phyloP scores from a whole-genome alignment of 2,329 filamentous ascomycete species.

The Setomelanomma holmii region DNA sequence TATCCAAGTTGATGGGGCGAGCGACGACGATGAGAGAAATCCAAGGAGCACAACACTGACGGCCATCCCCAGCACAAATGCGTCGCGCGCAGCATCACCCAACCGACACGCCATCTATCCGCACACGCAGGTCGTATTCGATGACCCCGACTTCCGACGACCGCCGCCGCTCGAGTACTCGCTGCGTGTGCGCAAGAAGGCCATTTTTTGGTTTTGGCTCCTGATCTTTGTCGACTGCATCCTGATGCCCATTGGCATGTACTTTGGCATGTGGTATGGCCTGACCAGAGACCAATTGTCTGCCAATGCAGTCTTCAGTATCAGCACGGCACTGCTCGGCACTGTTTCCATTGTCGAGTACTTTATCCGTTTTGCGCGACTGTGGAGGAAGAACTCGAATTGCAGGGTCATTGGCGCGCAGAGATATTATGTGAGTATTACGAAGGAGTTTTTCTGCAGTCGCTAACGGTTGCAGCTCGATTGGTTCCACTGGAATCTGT shows the following conservation, averaged over 20 bases:
- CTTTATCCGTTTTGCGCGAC: constrained; percentile 56
- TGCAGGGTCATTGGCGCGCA: constrained; percentile 60
- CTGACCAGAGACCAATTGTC: constrained; percentile 55
- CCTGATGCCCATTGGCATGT: constrained; percentile 65
- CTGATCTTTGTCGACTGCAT: constrained; percentile 66
- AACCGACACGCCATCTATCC: constrained; percentile 46
- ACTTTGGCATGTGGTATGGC: constrained; percentile 67
- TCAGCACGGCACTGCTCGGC: constrained; percentile 61
- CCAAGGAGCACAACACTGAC: constrained; percentile 17
- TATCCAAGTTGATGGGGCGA: constrained; percentile 23
- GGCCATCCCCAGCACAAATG: constrained; percentile 25
- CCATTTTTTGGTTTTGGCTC: constrained; percentile 66
- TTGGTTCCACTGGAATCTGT: constrained; percentile 66
- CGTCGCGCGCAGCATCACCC: constrained; percentile 38
- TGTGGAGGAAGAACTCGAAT: constrained; percentile 60
- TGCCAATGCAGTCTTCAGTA: constrained; percentile 60
- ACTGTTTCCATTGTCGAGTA: constrained; percentile 63
- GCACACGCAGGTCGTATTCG: constrained; percentile 50
- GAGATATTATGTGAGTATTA: constrained; percentile 45
- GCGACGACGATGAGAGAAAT: constrained; percentile 21
- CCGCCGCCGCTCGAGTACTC: constrained; percentile 65
- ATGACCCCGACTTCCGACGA: constrained; percentile 49
- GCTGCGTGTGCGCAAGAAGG: constrained; percentile 60
- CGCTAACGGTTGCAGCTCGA: constrained; percentile 53
- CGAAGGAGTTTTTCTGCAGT: no score